Conservation (phyloP, 371 early-diverging fungal species). For the Lichtheimia ramosa region DNA sequence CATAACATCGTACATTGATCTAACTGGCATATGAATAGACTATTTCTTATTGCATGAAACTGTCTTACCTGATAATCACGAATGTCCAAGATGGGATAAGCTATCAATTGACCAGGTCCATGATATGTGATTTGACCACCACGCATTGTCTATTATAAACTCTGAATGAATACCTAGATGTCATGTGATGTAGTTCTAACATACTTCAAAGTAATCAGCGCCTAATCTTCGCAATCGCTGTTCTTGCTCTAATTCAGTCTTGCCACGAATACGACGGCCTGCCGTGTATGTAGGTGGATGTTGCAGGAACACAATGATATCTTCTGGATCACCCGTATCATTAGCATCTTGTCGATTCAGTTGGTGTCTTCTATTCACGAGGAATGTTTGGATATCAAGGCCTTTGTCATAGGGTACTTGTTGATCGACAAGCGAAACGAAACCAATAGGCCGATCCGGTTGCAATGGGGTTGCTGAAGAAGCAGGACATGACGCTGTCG, state of each 20-base stretch:
- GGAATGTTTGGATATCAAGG: constrained; percentile 52
- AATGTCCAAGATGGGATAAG: constrained; percentile 90
- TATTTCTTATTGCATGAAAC: too few species aligned
- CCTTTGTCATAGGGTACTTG: constrained; percentile 56
- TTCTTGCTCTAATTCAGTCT: constrained; percentile 54
- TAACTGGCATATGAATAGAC: constrained; percentile 4
- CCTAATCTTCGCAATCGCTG: constrained; percentile 58
- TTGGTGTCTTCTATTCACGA: constrained; percentile 42
- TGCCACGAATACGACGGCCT: constrained; percentile 81
- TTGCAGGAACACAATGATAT: constrained; percentile 80
- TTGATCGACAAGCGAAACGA: constrained; percentile 8
- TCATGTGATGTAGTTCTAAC: background rate
- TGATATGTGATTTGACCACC: constrained; percentile 97
- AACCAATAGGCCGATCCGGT: constrained; percentile 20
- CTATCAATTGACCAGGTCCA: constrained; percentile 96
- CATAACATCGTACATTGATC: constrained; percentile 80
- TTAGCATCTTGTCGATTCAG: constrained; percentile 12
- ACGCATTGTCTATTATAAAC: constrained; percentile 53
- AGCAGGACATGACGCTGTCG: too few species aligned
- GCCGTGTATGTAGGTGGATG: constrained; percentile 91
- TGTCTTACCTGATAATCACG: constrained; percentile 56
- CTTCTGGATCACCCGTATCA: constrained; percentile 25
- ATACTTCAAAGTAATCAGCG: constrained; percentile 79
- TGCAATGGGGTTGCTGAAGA: constrained; percentile 1
- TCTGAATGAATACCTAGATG: background rate